A percentile compares a stretch with the other conserved stretches of the same genome.
Evolutionary conservation across 2,329 filamentous ascomycete genomes (phyloP).

Genomic region (Sporothrix variecibatus): DNA sequence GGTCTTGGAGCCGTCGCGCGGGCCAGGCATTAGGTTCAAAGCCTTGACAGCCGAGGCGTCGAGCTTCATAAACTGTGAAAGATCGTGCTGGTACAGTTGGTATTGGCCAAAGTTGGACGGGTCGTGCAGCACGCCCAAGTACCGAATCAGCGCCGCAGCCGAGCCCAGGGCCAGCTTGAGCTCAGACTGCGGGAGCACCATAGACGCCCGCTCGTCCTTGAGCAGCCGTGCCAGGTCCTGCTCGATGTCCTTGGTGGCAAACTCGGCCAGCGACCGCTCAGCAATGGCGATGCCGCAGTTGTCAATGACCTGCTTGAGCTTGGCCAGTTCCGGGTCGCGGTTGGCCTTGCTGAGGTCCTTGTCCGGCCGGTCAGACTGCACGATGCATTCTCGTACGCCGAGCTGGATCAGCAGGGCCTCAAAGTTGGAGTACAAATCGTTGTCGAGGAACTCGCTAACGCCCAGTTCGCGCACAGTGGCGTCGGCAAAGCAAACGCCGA

Average conservation of each 20-base stretch:
- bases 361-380: slow-evolving; percentile 75
- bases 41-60: slow-evolving; percentile 93
- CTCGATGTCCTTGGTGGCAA: slow-evolving; percentile 88
- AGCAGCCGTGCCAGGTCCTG: slow-evolving; percentile 87
- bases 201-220: slow-evolving; percentile 78
- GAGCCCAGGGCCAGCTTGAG: slow-evolving; percentile 95
- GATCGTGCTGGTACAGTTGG: slow-evolving; percentile 93
- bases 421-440: slow-evolving; percentile 97
- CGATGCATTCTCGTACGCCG: slow-evolving; percentile 87
- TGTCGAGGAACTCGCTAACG: slow-evolving; percentile 98
- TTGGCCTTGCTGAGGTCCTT: slow-evolving; percentile 56
- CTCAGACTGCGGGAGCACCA: slow-evolving; percentile 82
- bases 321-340: slow-evolving; percentile 84
- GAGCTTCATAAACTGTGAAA: slow-evolving; percentile 97
- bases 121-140: slow-evolving; percentile 87
- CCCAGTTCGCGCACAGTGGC: slow-evolving; percentile 93
- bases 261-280: slow-evolving; percentile 75
- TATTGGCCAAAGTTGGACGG: slow-evolving; percentile 96
- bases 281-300: slow-evolving; percentile 89
- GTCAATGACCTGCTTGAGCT: slow-evolving; percentile 85
- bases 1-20: slow-evolving; percentile 89
- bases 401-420: slow-evolving; percentile 95
- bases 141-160: slow-evolving; percentile 90
- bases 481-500: slow-evolving; percentile 97
- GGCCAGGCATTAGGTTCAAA: slow-evolving; percentile 94